These are phyloP conservation scores for Astrephomene gubernaculifera DNA, from an alignment of 139 green algal species.

Conservation along the genomic window DNA sequence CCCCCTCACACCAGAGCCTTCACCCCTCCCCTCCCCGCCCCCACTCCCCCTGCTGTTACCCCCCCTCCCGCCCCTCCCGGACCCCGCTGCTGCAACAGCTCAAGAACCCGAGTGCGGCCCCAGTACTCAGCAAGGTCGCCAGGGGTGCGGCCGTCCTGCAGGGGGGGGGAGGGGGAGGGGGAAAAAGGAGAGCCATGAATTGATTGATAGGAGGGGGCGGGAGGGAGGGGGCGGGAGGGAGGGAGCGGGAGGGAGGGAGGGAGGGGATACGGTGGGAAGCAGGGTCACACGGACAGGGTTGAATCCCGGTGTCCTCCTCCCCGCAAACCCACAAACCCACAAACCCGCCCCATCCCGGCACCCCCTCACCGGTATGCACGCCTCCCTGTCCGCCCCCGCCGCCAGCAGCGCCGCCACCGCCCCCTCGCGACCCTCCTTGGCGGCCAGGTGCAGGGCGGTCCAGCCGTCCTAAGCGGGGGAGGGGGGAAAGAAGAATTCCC, in stretches of 20 bases:
- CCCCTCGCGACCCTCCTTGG: neutral
- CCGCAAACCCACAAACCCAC: neutral
- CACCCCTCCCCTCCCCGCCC: no score
- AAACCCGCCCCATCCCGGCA: neutral
- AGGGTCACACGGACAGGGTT: neutral
- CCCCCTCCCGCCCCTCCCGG: no score
- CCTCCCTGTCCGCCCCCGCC: slow-evolving; percentile 25
- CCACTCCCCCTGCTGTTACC: no score
- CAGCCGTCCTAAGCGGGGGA: neutral
- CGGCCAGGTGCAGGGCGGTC: slow-evolving; percentile 19
- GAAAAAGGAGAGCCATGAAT: no score
- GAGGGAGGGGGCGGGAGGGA: neutral
- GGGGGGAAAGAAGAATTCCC: no score
- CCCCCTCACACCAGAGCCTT: no score
- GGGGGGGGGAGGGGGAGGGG: neutral
- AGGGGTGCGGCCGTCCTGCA: slow-evolving; percentile 12
- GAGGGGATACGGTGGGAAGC: neutral
- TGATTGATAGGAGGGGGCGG: neutral
- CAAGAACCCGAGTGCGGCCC: slow-evolving; percentile 5
- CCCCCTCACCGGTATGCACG: slow-evolving; percentile 4
- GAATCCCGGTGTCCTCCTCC: neutral
- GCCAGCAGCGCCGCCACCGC: slow-evolving; percentile 24
- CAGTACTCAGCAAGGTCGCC: slow-evolving; percentile 15
- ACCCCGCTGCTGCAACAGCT: no score
- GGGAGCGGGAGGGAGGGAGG: neutral